A percentile compares a stretch with the other conserved stretches of the same genome.
These are phyloP conservation scores for Pichia exigua DNA, from an alignment of 805 yeast genomes.

Conservation along the genomic window DNA sequence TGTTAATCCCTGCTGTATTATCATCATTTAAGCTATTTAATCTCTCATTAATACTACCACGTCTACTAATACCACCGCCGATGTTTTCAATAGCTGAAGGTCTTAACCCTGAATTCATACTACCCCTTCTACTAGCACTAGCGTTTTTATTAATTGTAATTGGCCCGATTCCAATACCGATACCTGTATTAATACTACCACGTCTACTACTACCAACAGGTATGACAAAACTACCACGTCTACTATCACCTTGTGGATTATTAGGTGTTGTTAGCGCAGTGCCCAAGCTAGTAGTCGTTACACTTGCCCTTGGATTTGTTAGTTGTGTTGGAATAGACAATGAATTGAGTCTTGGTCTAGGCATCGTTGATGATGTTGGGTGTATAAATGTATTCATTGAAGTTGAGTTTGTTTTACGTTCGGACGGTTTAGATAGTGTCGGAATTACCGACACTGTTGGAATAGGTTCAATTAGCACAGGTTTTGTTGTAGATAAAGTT, in stretches of 20 bases:
- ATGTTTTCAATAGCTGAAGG: neutral
- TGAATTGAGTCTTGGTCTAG: constrained; percentile 8
- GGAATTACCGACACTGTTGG: neutral
- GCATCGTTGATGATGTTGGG: neutral
- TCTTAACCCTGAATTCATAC: neutral
- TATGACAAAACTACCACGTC: neutral
- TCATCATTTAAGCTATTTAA: neutral
- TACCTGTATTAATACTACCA: neutral
- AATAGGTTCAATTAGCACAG: neutral
- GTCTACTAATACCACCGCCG: neutral
- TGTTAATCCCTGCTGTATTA: constrained; percentile 2
- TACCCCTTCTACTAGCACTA: neutral
- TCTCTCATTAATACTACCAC: constrained; percentile 1
- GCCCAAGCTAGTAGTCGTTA: neutral
- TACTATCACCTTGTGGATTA: neutral
- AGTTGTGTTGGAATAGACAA: constrained; percentile 11
- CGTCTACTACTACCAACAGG: neutral
- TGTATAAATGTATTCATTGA: neutral
- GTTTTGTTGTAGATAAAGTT: neutral
- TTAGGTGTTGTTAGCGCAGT: neutral
- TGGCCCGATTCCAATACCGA: neutral
- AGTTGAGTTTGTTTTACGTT: neutral
- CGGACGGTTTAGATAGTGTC: neutral
- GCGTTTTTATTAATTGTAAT: neutral
- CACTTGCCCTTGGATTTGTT: neutral